Conservation (phyloP, 345 rosid genomes). For the Laguncularia racemosa region DNA sequence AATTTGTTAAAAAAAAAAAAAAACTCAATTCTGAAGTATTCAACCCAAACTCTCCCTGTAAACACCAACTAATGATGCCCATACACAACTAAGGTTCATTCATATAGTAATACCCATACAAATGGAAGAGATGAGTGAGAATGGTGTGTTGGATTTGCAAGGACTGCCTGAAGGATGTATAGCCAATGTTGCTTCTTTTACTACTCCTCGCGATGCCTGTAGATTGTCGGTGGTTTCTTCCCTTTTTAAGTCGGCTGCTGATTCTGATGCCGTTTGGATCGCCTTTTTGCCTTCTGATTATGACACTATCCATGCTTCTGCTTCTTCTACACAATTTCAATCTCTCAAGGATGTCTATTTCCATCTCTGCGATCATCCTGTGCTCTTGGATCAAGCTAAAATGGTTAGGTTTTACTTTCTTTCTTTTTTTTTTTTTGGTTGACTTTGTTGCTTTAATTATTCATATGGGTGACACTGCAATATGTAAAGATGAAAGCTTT, state of each 20-base stretch:
- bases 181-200: slow-evolving; percentile 35
- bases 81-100: too few species aligned
- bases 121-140: background rate
- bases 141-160: slow-evolving; percentile 8
- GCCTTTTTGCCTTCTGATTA: slow-evolving; percentile 44
- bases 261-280: slow-evolving; percentile 61
- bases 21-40: too few species aligned
- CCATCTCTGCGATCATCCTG: slow-evolving; percentile 26
- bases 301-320: slow-evolving; percentile 13
- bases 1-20: too few species aligned
- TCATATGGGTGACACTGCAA: too few species aligned
- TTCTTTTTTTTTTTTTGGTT: background rate
- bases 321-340: background rate
- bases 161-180: slow-evolving; percentile 43
- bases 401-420: slow-evolving; percentile 28
- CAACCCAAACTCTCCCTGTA: too few species aligned
- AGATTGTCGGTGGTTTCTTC: slow-evolving; percentile 37
- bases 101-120: too few species aligned
- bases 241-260: slow-evolving; percentile 31
- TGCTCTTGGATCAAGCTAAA: slow-evolving; percentile 47
- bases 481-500: too few species aligned
- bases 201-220: slow-evolving; percentile 43
- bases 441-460: background rate
- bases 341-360: slow-evolving; percentile 45
- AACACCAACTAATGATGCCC: too few species aligned